These are phyloP conservation scores for Pseudoturritis turrita DNA, from an alignment of 345 rosid species.

Conservation along the genomic window DNA sequence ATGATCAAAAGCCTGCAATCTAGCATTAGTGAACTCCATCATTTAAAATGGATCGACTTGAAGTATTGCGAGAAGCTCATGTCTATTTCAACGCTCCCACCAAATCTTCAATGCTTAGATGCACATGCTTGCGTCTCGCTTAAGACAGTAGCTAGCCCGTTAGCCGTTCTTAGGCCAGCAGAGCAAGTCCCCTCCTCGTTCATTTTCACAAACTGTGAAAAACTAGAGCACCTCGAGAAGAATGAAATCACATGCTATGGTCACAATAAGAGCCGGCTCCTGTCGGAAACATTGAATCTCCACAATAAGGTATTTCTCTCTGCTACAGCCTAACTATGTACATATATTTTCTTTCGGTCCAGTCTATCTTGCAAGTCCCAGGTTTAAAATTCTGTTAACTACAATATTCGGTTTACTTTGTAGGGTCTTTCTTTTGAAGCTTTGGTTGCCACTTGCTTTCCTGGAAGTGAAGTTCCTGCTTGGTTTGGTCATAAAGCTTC, in stretches of 20 bases:
- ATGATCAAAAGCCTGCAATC: not conserved
- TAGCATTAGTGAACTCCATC: not conserved
- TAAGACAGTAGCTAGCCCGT: not conserved
- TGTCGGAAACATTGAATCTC: not conserved
- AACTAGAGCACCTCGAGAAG: not conserved
- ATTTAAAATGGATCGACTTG: conserved; percentile 12
- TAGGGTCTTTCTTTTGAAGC: too few species aligned
- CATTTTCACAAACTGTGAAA: conserved; percentile 3
- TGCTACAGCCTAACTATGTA: too few species aligned
- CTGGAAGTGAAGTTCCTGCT: not conserved
- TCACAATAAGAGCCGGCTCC: not conserved
- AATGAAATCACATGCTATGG: not conserved
- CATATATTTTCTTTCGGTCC: too few species aligned
- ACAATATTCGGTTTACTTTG: too few species aligned
- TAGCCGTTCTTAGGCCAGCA: not conserved
- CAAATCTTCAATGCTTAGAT: conserved; percentile 11
- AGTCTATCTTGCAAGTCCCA: too few species aligned
- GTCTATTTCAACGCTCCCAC: conserved; percentile 7
- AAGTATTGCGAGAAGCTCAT: conserved; percentile 10
- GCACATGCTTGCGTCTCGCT: conserved; percentile 6
- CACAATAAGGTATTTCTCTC: not conserved
- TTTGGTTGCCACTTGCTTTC: too few species aligned
- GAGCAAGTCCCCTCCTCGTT: not conserved
- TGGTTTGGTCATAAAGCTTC: not conserved
- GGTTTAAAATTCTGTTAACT: too few species aligned